phyloP scores from a whole-genome alignment of 1,139 yeast genomes.

The Saccharomyces hybrid region DNA sequence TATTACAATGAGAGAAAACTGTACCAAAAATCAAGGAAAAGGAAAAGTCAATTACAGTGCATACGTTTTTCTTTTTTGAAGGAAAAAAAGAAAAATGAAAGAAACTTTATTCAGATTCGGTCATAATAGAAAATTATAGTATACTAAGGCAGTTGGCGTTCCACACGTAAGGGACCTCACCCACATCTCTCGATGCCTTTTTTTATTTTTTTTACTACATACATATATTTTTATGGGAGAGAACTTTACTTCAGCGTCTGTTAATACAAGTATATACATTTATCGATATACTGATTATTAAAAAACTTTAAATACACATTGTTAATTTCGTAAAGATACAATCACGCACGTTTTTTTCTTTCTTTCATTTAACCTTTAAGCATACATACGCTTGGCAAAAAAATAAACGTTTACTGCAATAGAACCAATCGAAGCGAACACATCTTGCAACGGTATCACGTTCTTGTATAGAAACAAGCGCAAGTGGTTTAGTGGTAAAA shows the following conservation, averaged over 20 bases:
- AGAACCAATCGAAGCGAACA: too few relatives aligned
- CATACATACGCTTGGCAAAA: too few relatives aligned
- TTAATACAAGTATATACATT: neutral
- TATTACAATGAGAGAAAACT: neutral
- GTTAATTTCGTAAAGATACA: too few relatives aligned
- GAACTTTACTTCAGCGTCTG: neutral
- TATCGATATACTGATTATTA: neutral
- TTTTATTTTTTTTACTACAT: neutral
- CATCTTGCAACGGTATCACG: neutral
- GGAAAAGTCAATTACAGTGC: neutral
- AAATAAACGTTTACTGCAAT: too few relatives aligned
- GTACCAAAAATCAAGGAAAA: too few relatives aligned
- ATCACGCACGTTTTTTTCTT: too few relatives aligned
- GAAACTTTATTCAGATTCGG: neutral
- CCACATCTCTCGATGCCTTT: neutral
- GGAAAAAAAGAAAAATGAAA: neutral
- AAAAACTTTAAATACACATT: too few relatives aligned
- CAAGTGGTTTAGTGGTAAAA: conserved; percentile 1
- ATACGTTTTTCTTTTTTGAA: neutral
- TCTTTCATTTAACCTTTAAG: too few relatives aligned
- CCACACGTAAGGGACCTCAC: neutral
- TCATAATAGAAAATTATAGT: neutral
- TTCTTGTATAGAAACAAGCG: neutral
- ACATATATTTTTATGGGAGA: neutral
- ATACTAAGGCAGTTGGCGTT: neutral